Conservation (phyloP, 1,284 basidiomycete species). For the Wolfiporia cocos region DNA sequence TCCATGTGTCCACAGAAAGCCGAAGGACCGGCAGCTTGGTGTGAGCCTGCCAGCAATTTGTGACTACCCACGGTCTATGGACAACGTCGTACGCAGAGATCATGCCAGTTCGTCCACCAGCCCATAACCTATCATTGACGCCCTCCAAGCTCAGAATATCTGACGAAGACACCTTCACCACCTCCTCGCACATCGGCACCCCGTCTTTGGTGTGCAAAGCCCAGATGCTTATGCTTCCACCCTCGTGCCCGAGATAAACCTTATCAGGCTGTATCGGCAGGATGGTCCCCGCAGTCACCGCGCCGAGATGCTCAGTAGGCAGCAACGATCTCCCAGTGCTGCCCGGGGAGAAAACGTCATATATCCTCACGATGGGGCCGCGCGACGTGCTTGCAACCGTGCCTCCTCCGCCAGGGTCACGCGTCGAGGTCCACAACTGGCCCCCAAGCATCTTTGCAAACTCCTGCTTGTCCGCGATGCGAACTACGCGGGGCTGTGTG, state of each 20-base stretch:
- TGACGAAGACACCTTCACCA: slow-evolving; percentile 73
- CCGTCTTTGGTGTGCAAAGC: slow-evolving; percentile 41
- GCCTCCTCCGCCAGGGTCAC: slow-evolving; percentile 39
- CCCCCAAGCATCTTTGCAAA: slow-evolving; percentile 72
- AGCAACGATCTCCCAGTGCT: slow-evolving; percentile 42
- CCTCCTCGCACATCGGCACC: slow-evolving; percentile 55
- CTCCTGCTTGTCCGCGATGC: slow-evolving; percentile 77
- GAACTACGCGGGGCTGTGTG: slow-evolving; percentile 54
- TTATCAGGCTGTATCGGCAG: slow-evolving; percentile 61
- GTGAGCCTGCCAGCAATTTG: slow-evolving; percentile 90
- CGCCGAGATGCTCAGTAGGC: slow-evolving; percentile 63
- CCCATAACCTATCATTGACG: slow-evolving; percentile 81
- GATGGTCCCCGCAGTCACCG: slow-evolving; percentile 77
- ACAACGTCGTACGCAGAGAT: slow-evolving; percentile 81
- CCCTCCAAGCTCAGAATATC: slow-evolving; percentile 79
- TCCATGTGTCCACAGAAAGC: slow-evolving; percentile 68
- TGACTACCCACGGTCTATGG: slow-evolving; percentile 74
- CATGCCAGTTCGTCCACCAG: slow-evolving; percentile 74
- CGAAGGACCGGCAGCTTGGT: slow-evolving; percentile 70
- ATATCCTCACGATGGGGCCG: slow-evolving; percentile 73
- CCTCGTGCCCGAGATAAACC: slow-evolving; percentile 92
- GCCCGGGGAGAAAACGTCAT: slow-evolving; percentile 60
- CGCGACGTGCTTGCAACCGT: slow-evolving; percentile 34
- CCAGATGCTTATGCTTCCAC: slow-evolving; percentile 85
- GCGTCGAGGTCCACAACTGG: slow-evolving; percentile 76